Base-by-base conservation (phyloP, 176 grass and related monocot species). In the Oryza punctata region DNA sequence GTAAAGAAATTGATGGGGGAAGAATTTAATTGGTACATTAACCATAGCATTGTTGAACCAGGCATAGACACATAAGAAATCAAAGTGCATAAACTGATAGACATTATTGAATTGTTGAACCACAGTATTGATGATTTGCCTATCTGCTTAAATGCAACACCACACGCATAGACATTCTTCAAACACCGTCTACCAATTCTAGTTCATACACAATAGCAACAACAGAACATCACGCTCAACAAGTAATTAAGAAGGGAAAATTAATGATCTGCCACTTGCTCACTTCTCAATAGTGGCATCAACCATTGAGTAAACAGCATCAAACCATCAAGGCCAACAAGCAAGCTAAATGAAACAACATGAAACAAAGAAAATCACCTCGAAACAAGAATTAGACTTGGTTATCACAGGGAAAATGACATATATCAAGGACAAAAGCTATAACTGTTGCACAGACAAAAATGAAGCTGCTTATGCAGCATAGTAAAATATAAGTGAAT, bases 21-120 rank as follows among this genome's bases (percentile, higher is more conserved):
- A 79, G 38, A 26, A 52, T 70, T 43, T 29, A 63, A 64, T 73
- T 25, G 33, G 12, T 50, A 72, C 72, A 65, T 57, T n/a, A 71
- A 70, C 49, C 41, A 29, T 47, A 49, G 16, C 27, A 81, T 3
- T 27, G 23, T 80, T 69, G 30, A 5, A 3, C 1, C 35, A 28
- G 2, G 32, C 59, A 73, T 78, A 71, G 54, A 6, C 33, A 23
- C 15, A 64, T 8, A 67, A n/a, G n/a, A 66, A 57, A 83, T 21
- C 41, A 73, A 59, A 73, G 19, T 45, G 68, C 28, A 80, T 10
- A 32, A 69, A 23, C 25, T 64, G 25, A 63, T 44, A 73, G 38
- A n/a, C n/a, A n/a, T n/a, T n/a, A n/a, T n/a, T n/a, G n/a, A n/a
- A n/a, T n/a, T n/a, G n/a, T n/a, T n/a, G n/a, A n/a, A n/a, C n/a